phyloP scores from a whole-genome alignment of 1,284 basidiomycete genomes.

The Ceraceosorus bombacis region DNA sequence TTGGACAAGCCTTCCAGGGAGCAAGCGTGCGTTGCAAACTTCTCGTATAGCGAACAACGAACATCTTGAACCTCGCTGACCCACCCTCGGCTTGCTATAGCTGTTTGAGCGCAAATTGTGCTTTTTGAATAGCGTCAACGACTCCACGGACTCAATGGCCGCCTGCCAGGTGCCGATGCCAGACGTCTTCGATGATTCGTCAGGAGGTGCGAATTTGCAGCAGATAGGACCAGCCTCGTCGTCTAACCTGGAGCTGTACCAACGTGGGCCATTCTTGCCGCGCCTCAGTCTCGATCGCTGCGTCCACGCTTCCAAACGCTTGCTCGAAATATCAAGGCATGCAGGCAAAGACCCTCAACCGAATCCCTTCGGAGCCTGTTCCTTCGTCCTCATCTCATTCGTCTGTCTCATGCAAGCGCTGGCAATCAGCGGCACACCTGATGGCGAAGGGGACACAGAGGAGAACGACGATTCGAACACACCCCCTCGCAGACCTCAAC shows the following conservation, averaged over 20 bases:
- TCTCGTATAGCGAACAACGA: not conserved
- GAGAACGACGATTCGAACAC: slow-evolving; percentile 7
- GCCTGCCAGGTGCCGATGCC: slow-evolving; percentile 37
- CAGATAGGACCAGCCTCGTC: not conserved
- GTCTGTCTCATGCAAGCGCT: slow-evolving; percentile 42
- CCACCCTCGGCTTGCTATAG: not conserved
- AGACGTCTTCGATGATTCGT: slow-evolving; percentile 7
- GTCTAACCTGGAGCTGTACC: slow-evolving; percentile 29
- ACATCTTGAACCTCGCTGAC: not conserved
- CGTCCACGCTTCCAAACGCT: slow-evolving; percentile 34
- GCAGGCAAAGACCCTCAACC: slow-evolving; percentile 25
- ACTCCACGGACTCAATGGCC: slow-evolving; percentile 20
- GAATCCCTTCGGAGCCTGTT: slow-evolving; percentile 42
- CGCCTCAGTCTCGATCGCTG: slow-evolving; percentile 32
- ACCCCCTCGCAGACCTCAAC: not conserved
- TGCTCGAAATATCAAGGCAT: slow-evolving; percentile 35
- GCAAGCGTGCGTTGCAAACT: slow-evolving; percentile 13
- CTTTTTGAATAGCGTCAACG: slow-evolving; percentile 40
- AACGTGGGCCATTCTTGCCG: slow-evolving; percentile 36
- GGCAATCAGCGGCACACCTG: slow-evolving; percentile 15
- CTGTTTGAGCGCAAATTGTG: slow-evolving; percentile 43
- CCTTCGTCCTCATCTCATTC: slow-evolving; percentile 40
- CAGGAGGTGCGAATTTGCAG: not conserved
- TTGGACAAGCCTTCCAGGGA: slow-evolving; percentile 41
- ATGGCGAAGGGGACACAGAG: slow-evolving; percentile 9